Evolutionary conservation across 257 asterid genomes (phyloP).

Genomic region (Linderniella brevidens): DNA sequence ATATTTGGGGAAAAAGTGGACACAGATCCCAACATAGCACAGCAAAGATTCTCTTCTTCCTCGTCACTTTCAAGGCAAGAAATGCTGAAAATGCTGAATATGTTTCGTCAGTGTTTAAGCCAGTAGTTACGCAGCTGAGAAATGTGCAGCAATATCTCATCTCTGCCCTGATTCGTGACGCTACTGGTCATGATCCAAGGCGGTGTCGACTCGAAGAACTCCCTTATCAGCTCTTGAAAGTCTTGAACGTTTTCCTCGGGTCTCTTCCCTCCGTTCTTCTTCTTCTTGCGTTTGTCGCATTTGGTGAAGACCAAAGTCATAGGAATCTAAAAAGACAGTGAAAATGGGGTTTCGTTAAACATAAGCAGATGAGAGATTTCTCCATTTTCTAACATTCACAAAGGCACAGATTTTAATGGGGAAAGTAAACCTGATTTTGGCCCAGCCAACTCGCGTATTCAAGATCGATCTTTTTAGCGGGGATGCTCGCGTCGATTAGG

Average conservation of each 20-base stretch:
- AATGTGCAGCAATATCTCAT: conserved; percentile 84
- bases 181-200: conserved; percentile 99
- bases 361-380: not conserved
- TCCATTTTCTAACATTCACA: too few species aligned
- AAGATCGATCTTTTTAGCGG: conserved; percentile 74
- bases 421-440: conserved; percentile 44
- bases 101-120: conserved; percentile 52
- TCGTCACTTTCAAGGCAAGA: too few species aligned
- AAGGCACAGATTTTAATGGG: not conserved
- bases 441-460: conserved; percentile 96
- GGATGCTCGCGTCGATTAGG: conserved; percentile 91
- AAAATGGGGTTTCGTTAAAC: not conserved
- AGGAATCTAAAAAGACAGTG: conserved; percentile 42
- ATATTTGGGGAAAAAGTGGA: too few species aligned
- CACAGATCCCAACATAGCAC: too few species aligned
- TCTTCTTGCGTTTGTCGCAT: conserved; percentile 93
- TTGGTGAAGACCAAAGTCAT: conserved; percentile 89
- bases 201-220: conserved; percentile 59
- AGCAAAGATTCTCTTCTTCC: too few species aligned
- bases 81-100: too few species aligned
- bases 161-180: conserved; percentile 89
- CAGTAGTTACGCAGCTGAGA: conserved; percentile 92
- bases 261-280: conserved; percentile 76
- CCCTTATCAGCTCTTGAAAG: conserved; percentile 50
- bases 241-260: conserved; percentile 71